Evolutionary conservation across 2,329 filamentous ascomycete species (phyloP).

Genomic region (Xylaria polymorpha): DNA sequence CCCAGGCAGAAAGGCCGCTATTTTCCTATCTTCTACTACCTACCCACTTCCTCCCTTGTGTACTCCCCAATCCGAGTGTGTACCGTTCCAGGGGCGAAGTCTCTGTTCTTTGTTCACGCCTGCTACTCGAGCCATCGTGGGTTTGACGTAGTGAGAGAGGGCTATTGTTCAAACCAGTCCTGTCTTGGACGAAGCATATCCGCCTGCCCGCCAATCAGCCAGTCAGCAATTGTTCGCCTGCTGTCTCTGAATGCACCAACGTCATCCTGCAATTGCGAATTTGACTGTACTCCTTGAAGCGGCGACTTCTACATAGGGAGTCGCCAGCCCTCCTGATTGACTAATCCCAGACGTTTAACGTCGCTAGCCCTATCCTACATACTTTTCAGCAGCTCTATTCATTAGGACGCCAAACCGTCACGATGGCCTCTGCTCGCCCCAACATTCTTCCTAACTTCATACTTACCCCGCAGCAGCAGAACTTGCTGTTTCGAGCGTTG

Average conservation of each 20-base stretch:
- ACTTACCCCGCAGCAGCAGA: conserved; percentile 81
- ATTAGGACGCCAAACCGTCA: conserved; percentile 37
- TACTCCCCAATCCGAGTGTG: conserved; percentile 39
- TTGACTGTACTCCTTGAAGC: conserved; percentile 19
- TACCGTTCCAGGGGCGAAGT: conserved; percentile 39
- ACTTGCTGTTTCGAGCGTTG: conserved; percentile 78
- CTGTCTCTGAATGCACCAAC: neutral
- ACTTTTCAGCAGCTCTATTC: conserved; percentile 19
- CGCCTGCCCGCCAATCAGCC: neutral
- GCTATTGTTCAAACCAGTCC: conserved; percentile 5
- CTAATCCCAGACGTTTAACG: neutral
- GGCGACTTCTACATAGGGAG: conserved; percentile 40
- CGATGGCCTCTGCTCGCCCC: conserved; percentile 64
- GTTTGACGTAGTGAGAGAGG: conserved; percentile 24
- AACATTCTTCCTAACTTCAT: conserved; percentile 67
- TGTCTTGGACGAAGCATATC: conserved; percentile 10
- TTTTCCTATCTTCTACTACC: conserved; percentile 37
- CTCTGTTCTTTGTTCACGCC: conserved; percentile 29
- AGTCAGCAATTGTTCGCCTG: conserved; percentile 14
- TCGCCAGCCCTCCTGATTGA: conserved; percentile 27
- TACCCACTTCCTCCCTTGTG: conserved; percentile 29
- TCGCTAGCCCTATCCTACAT: conserved; percentile 11
- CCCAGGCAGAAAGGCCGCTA: conserved; percentile 43
- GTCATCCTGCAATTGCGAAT: conserved; percentile 18
- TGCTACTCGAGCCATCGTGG: conserved; percentile 10